Evolutionary conservation across 352 stramenopile species (phyloP).

Genomic region (Blastocystis sp.): DNA sequence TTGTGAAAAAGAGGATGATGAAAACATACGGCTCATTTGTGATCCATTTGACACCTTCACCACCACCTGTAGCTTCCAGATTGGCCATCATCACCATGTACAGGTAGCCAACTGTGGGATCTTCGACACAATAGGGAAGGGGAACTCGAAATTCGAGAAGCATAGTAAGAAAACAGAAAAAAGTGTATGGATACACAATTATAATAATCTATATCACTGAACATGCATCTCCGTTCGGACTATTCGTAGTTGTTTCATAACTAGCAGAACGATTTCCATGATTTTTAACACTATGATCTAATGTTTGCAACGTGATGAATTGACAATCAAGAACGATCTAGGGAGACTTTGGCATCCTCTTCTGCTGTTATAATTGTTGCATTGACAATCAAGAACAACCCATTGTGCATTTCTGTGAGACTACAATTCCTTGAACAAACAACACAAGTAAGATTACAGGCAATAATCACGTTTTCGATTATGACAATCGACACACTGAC

Average conservation of each 20-base stretch:
- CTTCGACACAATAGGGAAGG: slow-evolving; percentile 59
- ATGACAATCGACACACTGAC: slow-evolving; percentile 58
- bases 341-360: too few relatives aligned
- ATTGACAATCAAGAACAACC: too few relatives aligned
- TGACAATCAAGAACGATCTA: too few relatives aligned
- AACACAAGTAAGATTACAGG: not conserved
- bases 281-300: too few relatives aligned
- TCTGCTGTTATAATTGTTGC: too few relatives aligned
- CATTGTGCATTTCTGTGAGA: too few relatives aligned
- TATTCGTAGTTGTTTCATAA: not conserved
- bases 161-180: slow-evolving; percentile 8
- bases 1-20: not conserved
- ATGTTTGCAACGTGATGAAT: too few relatives aligned
- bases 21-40: slow-evolving; percentile 33
- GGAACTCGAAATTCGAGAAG: slow-evolving; percentile 61
- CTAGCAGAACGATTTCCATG: not conserved
- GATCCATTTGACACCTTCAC: slow-evolving; percentile 23
- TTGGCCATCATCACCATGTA: slow-evolving; percentile 62
- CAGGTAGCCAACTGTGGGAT: slow-evolving; percentile 37
- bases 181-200: not conserved
- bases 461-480: slow-evolving; percentile 42
- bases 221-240: not conserved
- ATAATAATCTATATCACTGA: not conserved
- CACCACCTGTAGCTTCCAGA: slow-evolving; percentile 45
- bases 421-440: too few relatives aligned